Evolutionary conservation across 495 filamentous ascomycete genomes (phyloP), one percentile per base, ranked within the genome.

Genomic region (Staphylotrichum longicolle): DNA sequence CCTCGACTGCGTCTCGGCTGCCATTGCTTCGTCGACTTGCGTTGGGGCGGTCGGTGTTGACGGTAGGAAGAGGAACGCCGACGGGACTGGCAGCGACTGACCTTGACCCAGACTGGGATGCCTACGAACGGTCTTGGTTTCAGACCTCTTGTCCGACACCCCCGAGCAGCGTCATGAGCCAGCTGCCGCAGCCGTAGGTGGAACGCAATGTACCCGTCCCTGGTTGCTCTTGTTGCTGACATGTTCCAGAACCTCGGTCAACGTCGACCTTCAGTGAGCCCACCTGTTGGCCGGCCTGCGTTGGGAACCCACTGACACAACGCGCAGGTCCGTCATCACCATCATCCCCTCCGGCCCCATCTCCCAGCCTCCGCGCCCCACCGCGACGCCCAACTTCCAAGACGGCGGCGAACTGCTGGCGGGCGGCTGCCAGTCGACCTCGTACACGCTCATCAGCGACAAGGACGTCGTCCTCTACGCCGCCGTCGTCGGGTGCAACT

Each of bases 11-110:
- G 50, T 71, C 44, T 65, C 62, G 8, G 60, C 45, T 0, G 66
- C 69, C 5, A 57, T 71, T 32, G 64, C 62, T 5, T 56, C 60
- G 1, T 67, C 66, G 39, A 69, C 51, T n/a, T 71, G 69, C 42
- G 61, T 30, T 8, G 54, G 57, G 0, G 45, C 45, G 1, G 59
- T 65, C 20, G 66, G 64, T 0, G 47, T 66, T 20, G 10, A 32
- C 27, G 53, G 53, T 55, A 33, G 11, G 53, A 39, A 0, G 45
- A 8, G 15, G 15, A 48, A 32, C 6, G 4, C 15, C 7, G 15
- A 7, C 3, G 20, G 20, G 14, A 30, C 15, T 37, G 33, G 32
- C 7, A 9, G 14, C 11, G 33, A 34, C 50, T 52, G 34, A 52
- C 50, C 12, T 27, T 1, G 33, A 41, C 6, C 12, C 56, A 60